Base-by-base conservation (phyloP, 352 stramenopile genomes). In the Globisporangium paroecandrum region DNA sequence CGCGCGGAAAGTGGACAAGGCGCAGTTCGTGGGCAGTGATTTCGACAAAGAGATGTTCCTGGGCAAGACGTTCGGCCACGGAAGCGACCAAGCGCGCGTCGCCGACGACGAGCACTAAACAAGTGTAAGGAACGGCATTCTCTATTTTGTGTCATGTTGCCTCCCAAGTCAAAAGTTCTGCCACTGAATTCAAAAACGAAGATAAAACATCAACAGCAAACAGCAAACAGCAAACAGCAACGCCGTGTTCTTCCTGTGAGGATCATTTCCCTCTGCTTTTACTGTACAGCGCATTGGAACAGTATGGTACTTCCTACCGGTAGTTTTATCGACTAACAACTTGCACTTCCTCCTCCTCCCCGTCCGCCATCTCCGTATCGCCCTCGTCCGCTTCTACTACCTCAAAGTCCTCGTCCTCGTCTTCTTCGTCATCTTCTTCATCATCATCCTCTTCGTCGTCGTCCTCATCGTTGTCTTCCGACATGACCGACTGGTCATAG, bases 21-120 rank as follows among this genome's bases (percentile, higher is more conserved):
- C 86, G 20, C 82, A 93, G 46, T 96, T 96, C 56, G 60, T 89
- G 47, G 86, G 84, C 32, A 96, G 73, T 62, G 85, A 92, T 47
- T 96, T 96, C 61, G 88, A 96, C 68, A 89, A 88, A 58, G 82
- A 91, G 58, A 86, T 94, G 64, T 89, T 96, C 34, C 58, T 96
- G 22, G 73, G 71, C 20, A 93, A 94, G 61, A 94, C 85, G 10
- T 96, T 94, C 67, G 85, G 83, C 9, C 82, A 93, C 43, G 82
- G 85, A 41, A 77, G 75, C 1, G 80, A 94, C 71, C 79, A 77
- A 41, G 81, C 71, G 53, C 83, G 84, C 20, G 61, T 95, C 46
- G 81, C 76, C 1, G 87, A 95, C 55, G 85, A 95, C 56, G 83
- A 93, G 58, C 70, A 77, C 1, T 87, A 76, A 71, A 9, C 20